Evolutionary conservation across 345 rosid species (phyloP).

Genomic region (Garcia nutans): DNA sequence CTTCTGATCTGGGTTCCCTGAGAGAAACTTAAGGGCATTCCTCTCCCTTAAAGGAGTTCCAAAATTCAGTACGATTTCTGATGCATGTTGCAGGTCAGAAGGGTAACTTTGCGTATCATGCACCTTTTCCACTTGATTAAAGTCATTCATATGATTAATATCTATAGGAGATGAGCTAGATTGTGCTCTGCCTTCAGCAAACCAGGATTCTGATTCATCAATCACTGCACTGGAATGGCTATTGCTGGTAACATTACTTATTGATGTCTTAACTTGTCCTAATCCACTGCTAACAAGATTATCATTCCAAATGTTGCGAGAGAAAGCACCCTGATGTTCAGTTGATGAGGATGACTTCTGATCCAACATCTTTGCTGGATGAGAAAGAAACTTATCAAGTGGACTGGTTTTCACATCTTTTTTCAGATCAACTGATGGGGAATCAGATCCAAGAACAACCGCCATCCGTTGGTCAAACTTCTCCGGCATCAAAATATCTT

Average conservation of each 20-base stretch:
- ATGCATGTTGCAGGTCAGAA: conserved; percentile 26
- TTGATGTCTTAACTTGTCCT: conserved; percentile 28
- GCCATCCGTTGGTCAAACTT: conserved; percentile 11
- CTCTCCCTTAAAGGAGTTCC: conserved; percentile 26
- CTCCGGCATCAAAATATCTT: conserved; percentile 24
- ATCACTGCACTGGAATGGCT: conserved; percentile 22
- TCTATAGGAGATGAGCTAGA: conserved; percentile 29
- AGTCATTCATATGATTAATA: conserved; percentile 28
- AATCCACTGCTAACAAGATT: conserved; percentile 20
- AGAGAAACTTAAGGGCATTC: conserved; percentile 16
- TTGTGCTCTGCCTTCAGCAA: conserved; percentile 23
- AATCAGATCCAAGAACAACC: conserved; percentile 20
- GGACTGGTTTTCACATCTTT: conserved; percentile 20
- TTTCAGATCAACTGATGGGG: conserved; percentile 15
- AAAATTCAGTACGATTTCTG: conserved; percentile 29
- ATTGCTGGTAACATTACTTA: conserved; percentile 22
- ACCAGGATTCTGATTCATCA: conserved; percentile 28
- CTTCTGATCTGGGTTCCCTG: conserved; percentile 30
- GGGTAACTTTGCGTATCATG: conserved; percentile 27
- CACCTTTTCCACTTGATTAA: conserved; percentile 30
- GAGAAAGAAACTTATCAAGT: conserved; percentile 32
- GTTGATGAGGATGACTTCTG: conserved; percentile 28
- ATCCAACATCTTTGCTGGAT: conserved; percentile 38
- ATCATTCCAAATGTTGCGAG: conserved; percentile 30
- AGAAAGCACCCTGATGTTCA: conserved; percentile 21